Evolutionary conservation across 2,329 filamentous ascomycete genomes (phyloP), one percentile per base, ranked within the genome.

Genomic region (Paecilomyces variotii): DNA sequence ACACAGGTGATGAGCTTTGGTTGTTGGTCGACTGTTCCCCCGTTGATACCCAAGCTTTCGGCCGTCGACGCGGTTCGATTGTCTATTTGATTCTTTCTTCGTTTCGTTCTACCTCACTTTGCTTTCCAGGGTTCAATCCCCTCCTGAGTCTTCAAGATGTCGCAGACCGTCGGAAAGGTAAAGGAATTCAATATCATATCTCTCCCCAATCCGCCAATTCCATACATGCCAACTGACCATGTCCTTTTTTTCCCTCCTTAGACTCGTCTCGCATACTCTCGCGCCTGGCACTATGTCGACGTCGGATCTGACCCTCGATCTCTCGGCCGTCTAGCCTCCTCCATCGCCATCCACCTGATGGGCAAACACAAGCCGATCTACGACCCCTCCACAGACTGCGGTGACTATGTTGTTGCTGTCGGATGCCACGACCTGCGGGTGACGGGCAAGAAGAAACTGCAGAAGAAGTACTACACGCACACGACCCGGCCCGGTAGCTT

Each of bases 341-440:
- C 88, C 63, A 96, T 97, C 74, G 93, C 92, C 62, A 81, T 87
- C 57, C 82, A 90, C 61, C 85, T 97, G 56, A 97, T 97, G 92
- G 94, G 94, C 78, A 99, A 99, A 82, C 89, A 99, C 83, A 99
- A 99, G 79, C 94, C 94, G 25, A 96, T 94, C 75, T 99, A 87
- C 79, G 90, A 97, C 78, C 94, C 94, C 1, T 96, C 91, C 25
- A 97, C 92, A 61, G 94, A 99, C 82, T 97, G 94, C 82, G 94
- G 94, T 67, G 94, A 99, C 84, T 99, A 99, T 76, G 92, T 99
- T 11, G 93, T 99, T 0, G 92, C 94, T 56, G 90, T 90, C 39
- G 87, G 91, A 74, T 97, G 94, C 80, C 84, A 88, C 49, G 87
- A 93, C 54, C 81, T 99, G 55, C 87, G 92, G 78, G 88, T 87